Percentiles rank a stretch among this genome's conserved stretches.
phyloP scores from a whole-genome alignment of 257 asterid genomes.

The Gentiana macrophylla region DNA sequence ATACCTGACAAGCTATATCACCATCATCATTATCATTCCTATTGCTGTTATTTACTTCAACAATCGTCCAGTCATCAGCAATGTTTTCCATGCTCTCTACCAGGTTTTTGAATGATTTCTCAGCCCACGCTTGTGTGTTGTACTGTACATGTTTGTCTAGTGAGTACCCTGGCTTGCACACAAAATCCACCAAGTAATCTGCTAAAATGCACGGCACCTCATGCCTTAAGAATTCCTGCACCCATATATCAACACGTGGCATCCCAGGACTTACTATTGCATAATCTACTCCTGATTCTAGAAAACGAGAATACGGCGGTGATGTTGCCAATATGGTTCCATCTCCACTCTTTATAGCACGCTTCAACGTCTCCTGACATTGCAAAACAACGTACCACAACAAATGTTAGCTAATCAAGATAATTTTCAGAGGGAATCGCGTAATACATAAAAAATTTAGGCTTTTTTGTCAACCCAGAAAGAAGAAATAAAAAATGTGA shows the following conservation, averaged over 20 bases:
- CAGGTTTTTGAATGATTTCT: slow-evolving; percentile 43
- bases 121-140: slow-evolving; percentile 69
- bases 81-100: slow-evolving; percentile 30
- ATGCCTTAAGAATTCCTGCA: slow-evolving; percentile 63
- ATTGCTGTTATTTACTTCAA: slow-evolving; percentile 28
- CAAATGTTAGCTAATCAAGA: not conserved
- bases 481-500: too few species aligned
- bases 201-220: slow-evolving; percentile 74
- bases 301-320: slow-evolving; percentile 77
- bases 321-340: slow-evolving; percentile 86
- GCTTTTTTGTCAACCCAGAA: not conserved
- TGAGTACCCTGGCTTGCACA: slow-evolving; percentile 84
- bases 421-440: not conserved
- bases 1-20: slow-evolving; percentile 35
- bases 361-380: slow-evolving; percentile 78
- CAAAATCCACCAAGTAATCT: slow-evolving; percentile 83
- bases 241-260: slow-evolving; percentile 75
- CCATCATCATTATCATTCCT: slow-evolving; percentile 3
- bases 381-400: slow-evolving; percentile 3
- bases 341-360: slow-evolving; percentile 80
- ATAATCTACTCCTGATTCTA: slow-evolving; percentile 55
- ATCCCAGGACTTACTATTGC: slow-evolving; percentile 73
- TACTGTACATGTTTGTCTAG: slow-evolving; percentile 75
- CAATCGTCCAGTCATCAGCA: not conserved
- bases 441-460: not conserved